phyloP scores from a whole-genome alignment of 2,329 filamentous ascomycete species.

The Phaeophleospora eucalypticola region DNA sequence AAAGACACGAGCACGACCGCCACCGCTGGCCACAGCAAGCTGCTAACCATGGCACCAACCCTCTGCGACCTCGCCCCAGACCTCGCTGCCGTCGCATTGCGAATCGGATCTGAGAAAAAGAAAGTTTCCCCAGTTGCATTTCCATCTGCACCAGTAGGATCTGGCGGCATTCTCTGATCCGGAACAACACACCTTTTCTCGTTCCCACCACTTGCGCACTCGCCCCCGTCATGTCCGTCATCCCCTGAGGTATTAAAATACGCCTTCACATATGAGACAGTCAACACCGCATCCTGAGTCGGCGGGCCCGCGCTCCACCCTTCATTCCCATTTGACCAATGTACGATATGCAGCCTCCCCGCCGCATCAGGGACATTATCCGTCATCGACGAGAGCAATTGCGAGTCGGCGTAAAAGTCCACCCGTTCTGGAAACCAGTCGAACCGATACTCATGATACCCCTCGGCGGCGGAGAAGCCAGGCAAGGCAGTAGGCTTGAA shows the following conservation, averaged over 20 bases:
- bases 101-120: conserved; percentile 10
- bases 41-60: not conserved
- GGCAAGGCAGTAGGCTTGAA: conserved; percentile 57
- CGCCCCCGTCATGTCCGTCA: not conserved
- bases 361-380: conserved; percentile 48
- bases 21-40: too few species aligned
- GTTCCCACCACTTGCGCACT: not conserved
- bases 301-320: conserved; percentile 71
- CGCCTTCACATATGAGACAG: conserved; percentile 66
- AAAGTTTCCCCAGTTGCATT: conserved; percentile 16
- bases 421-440: conserved; percentile 64
- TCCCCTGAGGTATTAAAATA: conserved; percentile 68
- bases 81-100: not conserved
- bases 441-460: conserved; percentile 75
- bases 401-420: conserved; percentile 65
- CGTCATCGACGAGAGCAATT: conserved; percentile 53
- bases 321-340: conserved; percentile 73
- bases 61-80: not conserved
- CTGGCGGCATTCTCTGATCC: conserved; percentile 16
- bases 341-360: conserved; percentile 67
- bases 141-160: conserved; percentile 9
- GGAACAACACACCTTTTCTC: conserved; percentile 16
- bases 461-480: conserved; percentile 62
- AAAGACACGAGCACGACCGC: too few species aligned
- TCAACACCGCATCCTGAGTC: conserved; percentile 56